Conservation (phyloP, 352 stramenopile genomes). For the Phytopythium cucurbitacearum region DNA sequence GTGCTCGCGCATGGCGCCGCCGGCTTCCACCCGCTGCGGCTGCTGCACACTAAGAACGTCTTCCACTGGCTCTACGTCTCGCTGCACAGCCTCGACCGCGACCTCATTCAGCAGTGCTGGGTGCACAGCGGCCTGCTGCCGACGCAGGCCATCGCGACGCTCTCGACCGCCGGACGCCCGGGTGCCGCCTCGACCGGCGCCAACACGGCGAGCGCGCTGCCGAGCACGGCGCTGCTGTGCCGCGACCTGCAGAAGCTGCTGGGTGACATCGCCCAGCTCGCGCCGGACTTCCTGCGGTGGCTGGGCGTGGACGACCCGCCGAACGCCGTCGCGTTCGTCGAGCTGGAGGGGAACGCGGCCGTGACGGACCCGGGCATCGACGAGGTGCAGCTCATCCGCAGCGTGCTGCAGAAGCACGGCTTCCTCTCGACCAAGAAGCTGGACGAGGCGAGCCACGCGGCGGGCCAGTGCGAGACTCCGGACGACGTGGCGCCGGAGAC, state of each 20-base stretch:
- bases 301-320: slow-evolving; percentile 51
- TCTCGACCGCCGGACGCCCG: slow-evolving; percentile 14
- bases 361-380: slow-evolving; percentile 78
- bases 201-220: slow-evolving; percentile 6
- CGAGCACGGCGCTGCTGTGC: slow-evolving; percentile 31
- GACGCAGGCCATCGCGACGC: slow-evolving; percentile 50
- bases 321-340: slow-evolving; percentile 58
- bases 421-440: slow-evolving; percentile 63
- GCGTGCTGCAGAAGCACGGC: slow-evolving; percentile 77
- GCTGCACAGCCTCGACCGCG: slow-evolving; percentile 63
- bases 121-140: slow-evolving; percentile 68
- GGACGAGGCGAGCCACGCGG: slow-evolving; percentile 44
- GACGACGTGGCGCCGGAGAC: slow-evolving; percentile 47
- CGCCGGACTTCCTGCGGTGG: slow-evolving; percentile 74
- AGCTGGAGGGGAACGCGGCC: slow-evolving; percentile 72
- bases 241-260: slow-evolving; percentile 59
- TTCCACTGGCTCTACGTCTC: slow-evolving; percentile 82
- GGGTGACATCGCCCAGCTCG: slow-evolving; percentile 44
- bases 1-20: slow-evolving; percentile 19
- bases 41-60: slow-evolving; percentile 77
- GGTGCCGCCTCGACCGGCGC: neutral
- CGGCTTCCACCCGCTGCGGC: slow-evolving; percentile 14
- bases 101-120: slow-evolving; percentile 72
- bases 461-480: slow-evolving; percentile 43
- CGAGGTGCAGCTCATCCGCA: slow-evolving; percentile 79